A percentile compares a stretch with the other conserved stretches of the same genome.
Conservation (phyloP, 176 grass and related monocot species). For the Phyllostachys edulis region DNA sequence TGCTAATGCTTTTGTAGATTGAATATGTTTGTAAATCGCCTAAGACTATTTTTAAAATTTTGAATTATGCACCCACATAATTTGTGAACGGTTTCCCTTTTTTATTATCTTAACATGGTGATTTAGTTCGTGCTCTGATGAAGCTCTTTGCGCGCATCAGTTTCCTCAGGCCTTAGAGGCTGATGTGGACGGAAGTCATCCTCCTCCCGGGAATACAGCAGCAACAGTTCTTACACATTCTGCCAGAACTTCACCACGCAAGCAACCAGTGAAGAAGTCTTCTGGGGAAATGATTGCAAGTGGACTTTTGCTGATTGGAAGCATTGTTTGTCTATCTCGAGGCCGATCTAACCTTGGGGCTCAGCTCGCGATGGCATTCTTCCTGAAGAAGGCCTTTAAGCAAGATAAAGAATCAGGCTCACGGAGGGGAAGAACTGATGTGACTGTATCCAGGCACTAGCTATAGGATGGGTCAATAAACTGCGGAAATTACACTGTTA, state of each 20-base stretch:
- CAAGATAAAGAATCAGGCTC: conserved; percentile 30
- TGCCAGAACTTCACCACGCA: conserved; percentile 31
- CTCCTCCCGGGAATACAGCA: conserved; percentile 14
- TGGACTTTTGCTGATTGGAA: conserved; percentile 68
- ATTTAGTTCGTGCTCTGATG: conserved; percentile 28
- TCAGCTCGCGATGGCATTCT: conserved; percentile 75
- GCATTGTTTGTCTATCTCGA: conserved; percentile 73
- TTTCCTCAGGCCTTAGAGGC: conserved; percentile 32
- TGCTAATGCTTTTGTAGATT: not conserved
- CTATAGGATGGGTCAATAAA: not conserved
- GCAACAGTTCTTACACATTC: conserved; percentile 4
- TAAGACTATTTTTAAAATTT: not conserved
- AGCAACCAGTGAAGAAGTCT: conserved; percentile 33
- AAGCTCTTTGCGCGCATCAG: conserved; percentile 17
- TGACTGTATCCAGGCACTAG: not conserved
- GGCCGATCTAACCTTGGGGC: conserved; percentile 64
- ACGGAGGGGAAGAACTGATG: conserved; percentile 3
- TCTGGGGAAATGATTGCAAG: conserved; percentile 59
- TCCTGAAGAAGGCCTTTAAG: conserved; percentile 74
- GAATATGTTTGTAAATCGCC: not conserved
- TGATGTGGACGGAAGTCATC: not conserved
- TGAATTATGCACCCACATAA: not conserved
- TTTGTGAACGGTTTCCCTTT: not conserved
- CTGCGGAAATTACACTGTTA: not conserved
- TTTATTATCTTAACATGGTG: not conserved